These are phyloP conservation scores for Geranium incanum DNA, from an alignment of 441 rosid genomes.

Conservation along the genomic window DNA sequence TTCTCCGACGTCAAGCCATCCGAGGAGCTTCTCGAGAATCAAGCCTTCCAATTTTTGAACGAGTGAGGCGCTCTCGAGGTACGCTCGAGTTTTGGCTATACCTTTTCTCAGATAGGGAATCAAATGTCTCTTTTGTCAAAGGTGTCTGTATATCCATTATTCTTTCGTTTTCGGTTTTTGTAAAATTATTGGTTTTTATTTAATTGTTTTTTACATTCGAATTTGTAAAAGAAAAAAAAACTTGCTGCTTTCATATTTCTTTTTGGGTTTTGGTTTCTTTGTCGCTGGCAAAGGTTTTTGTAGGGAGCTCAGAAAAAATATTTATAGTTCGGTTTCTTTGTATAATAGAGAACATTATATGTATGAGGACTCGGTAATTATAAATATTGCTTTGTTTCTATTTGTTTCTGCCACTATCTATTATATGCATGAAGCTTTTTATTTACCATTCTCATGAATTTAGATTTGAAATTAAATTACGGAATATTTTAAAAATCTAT, in stretches of 20 bases:
- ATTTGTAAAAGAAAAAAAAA: constrained; percentile 25
- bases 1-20: constrained; percentile 79
- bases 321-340: constrained; percentile 5
- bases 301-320: constrained; percentile 16
- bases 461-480: too few species aligned
- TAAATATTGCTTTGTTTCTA: neutral
- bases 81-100: neutral
- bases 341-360: neutral
- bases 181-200: constrained; percentile 29
- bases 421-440: too few species aligned
- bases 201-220: constrained; percentile 22
- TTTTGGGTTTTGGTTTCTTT: neutral
- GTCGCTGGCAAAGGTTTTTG: constrained; percentile 24
- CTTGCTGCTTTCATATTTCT: constrained; percentile 17
- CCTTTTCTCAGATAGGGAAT: constrained; percentile 7
- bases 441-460: too few species aligned
- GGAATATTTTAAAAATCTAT: too few species aligned
- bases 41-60: constrained; percentile 79
- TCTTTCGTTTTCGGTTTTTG: constrained; percentile 8
- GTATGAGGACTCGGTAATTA: neutral
- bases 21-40: constrained; percentile 73
- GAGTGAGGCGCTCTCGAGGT: constrained; percentile 31
- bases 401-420: neutral
- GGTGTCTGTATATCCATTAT: constrained; percentile 29
- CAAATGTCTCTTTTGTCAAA: constrained; percentile 16